Percentiles rank a stretch among this genome's conserved stretches.
These are phyloP conservation scores for Brassica rapa DNA, from an alignment of 345 rosid genomes.

Conservation along the genomic window DNA sequence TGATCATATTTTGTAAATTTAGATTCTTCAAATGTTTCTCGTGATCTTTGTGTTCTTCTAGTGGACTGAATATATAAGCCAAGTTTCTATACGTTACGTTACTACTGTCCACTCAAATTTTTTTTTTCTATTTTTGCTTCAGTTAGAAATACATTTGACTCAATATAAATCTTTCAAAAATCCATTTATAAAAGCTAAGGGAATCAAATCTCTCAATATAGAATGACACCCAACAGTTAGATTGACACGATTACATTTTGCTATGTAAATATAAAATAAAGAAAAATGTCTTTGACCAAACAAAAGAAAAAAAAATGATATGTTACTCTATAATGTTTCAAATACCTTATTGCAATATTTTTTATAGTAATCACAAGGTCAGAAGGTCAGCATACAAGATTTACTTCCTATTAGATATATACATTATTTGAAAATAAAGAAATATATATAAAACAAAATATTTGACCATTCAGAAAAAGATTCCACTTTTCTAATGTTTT, in stretches of 20 bases:
- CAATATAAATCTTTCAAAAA: slow-evolving; percentile 1
- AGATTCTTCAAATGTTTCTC: slow-evolving; percentile 26
- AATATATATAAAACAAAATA: not conserved
- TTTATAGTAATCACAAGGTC: not conserved
- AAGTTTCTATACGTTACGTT: slow-evolving; percentile 25
- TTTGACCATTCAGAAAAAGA: not conserved
- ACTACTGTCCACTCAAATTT: slow-evolving; percentile 10
- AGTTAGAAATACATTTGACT: not conserved
- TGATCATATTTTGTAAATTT: slow-evolving; percentile 5
- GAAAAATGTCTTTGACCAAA: not conserved
- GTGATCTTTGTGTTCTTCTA: not conserved
- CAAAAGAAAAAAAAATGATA: not conserved
- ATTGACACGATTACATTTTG: slow-evolving; percentile 4
- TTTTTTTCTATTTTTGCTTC: slow-evolving; percentile 6
- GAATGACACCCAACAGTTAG: not conserved
- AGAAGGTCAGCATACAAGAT: not conserved
- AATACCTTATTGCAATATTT: not conserved
- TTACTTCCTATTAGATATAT: not conserved
- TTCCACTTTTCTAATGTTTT: not conserved
- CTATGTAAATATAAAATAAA: not conserved
- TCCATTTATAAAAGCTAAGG: not conserved
- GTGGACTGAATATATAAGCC: slow-evolving; percentile 18
- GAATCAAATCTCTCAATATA: slow-evolving; percentile 12
- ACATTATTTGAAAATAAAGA: not conserved
- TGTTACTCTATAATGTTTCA: not conserved